These are phyloP conservation scores for Teratosphaeriaceae sp. DNA, from an alignment of 2,329 filamentous ascomycete genomes.

Conservation along the genomic window DNA sequence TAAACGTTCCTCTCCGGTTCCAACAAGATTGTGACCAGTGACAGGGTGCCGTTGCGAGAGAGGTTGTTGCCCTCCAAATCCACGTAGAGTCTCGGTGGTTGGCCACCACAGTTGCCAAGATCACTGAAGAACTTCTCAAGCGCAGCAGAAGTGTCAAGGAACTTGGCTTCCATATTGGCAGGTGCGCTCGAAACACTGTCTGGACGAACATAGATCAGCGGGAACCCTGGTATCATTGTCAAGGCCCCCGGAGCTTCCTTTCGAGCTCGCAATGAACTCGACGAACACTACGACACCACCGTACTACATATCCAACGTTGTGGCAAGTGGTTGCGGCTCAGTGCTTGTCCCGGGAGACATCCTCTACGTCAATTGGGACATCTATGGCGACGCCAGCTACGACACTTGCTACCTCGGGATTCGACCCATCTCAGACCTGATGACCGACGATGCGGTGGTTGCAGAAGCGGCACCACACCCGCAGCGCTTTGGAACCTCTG, in stretches of 20 bases:
- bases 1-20: conserved; percentile 4
- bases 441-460: background rate
- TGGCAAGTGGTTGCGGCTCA: background rate
- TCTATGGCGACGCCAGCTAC: background rate
- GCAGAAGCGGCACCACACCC: background rate
- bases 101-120: background rate
- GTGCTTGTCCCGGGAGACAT: background rate
- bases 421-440: background rate
- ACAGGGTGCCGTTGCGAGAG: conserved; percentile 37
- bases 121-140: background rate
- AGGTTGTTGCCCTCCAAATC: conserved; percentile 46
- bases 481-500: background rate
- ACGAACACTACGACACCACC: conserved; percentile 1
- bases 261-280: conserved; percentile 1
- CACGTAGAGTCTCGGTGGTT: conserved; percentile 33
- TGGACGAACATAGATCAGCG: no score
- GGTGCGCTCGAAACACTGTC: no score
- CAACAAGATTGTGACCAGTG: conserved; percentile 39
- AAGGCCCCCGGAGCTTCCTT: no score
- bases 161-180: no score
- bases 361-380: conserved; percentile 1
- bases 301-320: background rate
- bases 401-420: conserved; percentile 1
- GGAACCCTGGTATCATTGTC: no score
- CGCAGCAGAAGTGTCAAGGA: no score